phyloP scores from a whole-genome alignment of 163 green algal species.

The Chlamydomonas reinhardtii region DNA sequence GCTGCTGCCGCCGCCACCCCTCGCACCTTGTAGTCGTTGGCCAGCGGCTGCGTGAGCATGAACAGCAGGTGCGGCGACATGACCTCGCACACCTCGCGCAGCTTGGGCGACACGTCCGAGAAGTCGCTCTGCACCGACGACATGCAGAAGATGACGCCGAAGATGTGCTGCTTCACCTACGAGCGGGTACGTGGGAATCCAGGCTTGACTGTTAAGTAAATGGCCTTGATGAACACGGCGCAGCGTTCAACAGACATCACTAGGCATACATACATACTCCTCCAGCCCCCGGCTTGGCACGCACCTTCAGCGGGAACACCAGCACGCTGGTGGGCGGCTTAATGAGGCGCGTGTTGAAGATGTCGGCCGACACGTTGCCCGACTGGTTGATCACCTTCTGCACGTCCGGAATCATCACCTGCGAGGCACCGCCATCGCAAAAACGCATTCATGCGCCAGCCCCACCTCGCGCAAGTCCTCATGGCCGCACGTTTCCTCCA shows the following conservation, averaged over 20 bases:
- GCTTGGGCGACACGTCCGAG: slow-evolving; percentile 59
- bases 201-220: too few relatives aligned
- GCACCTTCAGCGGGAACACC: slow-evolving; percentile 69
- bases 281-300: too few relatives aligned
- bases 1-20: not conserved
- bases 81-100: slow-evolving; percentile 67
- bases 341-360: slow-evolving; percentile 74
- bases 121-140: slow-evolving; percentile 67
- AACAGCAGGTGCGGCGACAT: slow-evolving; percentile 62
- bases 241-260: too few relatives aligned
- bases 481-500: too few relatives aligned
- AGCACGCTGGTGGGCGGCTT: slow-evolving; percentile 71
- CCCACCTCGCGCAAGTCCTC: too few relatives aligned
- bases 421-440: not conserved
- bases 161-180: slow-evolving; percentile 68
- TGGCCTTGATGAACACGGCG: too few relatives aligned
- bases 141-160: slow-evolving; percentile 72
- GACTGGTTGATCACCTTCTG: slow-evolving; percentile 79
- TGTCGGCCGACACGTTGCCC: slow-evolving; percentile 69
- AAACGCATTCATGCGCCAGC: too few relatives aligned
- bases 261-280: too few relatives aligned
- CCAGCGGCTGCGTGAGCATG: slow-evolving; percentile 46
- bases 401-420: slow-evolving; percentile 77
- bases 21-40: slow-evolving; percentile 56
- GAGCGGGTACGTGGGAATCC: not conserved